phyloP scores from a whole-genome alignment of 768 basidiomycete species.

The Suillus luteus region DNA sequence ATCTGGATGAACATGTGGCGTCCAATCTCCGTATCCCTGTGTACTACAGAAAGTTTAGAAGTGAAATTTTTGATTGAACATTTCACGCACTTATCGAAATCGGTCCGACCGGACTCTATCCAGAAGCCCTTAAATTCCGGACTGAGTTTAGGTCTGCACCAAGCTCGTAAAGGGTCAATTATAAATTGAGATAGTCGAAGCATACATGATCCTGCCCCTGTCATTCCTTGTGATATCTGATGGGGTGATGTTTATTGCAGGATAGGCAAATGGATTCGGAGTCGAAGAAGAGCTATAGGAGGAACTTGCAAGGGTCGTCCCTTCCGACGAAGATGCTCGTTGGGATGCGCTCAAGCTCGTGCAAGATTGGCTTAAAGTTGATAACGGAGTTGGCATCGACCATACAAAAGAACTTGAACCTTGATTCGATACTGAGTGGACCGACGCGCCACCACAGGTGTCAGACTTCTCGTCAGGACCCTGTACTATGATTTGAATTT shows the following conservation, averaged over 20 bases:
- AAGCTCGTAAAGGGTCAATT: neutral
- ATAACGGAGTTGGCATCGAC: neutral
- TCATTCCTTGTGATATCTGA: constrained; percentile 11
- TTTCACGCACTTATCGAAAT: constrained; percentile 7
- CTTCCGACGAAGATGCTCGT: neutral
- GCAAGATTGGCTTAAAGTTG: neutral
- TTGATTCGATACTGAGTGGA: neutral
- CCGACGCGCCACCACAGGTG: neutral
- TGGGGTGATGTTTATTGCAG: neutral
- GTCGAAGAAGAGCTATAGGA: constrained; percentile 3
- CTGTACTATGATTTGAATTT: neutral
- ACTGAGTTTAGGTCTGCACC: neutral
- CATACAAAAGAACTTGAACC: neutral
- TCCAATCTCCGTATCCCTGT: constrained; percentile 35
- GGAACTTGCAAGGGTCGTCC: neutral
- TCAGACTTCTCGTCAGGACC: neutral
- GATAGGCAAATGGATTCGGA: neutral
- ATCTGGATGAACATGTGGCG: constrained; percentile 49
- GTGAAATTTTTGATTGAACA: neutral
- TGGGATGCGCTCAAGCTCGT: neutral
- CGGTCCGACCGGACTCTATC: neutral
- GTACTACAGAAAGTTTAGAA: constrained; percentile 1
- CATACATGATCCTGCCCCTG: neutral
- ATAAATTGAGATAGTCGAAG: neutral
- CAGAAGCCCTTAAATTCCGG: neutral